phyloP scores from a whole-genome alignment of 768 basidiomycete genomes.

The Xerocomus brunneocitrinus region DNA sequence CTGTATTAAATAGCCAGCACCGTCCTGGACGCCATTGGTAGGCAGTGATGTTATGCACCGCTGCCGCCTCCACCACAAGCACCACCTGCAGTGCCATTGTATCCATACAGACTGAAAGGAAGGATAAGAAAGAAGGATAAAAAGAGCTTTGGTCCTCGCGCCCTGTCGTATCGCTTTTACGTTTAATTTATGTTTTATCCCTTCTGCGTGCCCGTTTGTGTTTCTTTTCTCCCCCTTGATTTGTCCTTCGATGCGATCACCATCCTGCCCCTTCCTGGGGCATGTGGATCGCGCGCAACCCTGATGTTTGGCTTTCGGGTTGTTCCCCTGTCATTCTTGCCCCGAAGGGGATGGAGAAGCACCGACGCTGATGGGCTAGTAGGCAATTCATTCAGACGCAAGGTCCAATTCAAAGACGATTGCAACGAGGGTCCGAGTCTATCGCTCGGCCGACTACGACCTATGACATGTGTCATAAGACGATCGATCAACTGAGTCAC shows the following conservation, averaged over 20 bases:
- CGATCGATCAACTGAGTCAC: not conserved
- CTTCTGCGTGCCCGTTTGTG: not conserved
- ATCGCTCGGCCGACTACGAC: not conserved
- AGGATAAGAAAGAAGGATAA: not conserved
- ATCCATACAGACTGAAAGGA: not conserved
- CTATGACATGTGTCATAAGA: not conserved
- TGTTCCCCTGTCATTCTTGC: not conserved
- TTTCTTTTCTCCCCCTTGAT: not conserved
- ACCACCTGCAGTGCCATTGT: not conserved
- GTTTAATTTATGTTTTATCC: not conserved
- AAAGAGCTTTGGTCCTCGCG: not conserved
- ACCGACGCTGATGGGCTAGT: not conserved
- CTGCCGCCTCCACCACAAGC: slow-evolving; percentile 4
- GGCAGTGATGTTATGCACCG: not conserved
- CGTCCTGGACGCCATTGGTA: slow-evolving; percentile 23
- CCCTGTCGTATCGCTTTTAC: not conserved
- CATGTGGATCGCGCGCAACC: not conserved
- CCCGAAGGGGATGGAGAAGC: not conserved
- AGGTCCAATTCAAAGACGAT: not conserved
- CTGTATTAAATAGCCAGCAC: slow-evolving; percentile 31
- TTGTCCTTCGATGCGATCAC: not conserved
- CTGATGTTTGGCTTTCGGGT: not conserved
- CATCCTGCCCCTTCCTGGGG: not conserved
- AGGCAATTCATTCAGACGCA: not conserved
- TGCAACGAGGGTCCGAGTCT: not conserved